Percentiles rank a stretch among this genome's conserved stretches.
Conservation (phyloP, 169 alveolate genomes). For the Plasmodium gonderi region DNA sequence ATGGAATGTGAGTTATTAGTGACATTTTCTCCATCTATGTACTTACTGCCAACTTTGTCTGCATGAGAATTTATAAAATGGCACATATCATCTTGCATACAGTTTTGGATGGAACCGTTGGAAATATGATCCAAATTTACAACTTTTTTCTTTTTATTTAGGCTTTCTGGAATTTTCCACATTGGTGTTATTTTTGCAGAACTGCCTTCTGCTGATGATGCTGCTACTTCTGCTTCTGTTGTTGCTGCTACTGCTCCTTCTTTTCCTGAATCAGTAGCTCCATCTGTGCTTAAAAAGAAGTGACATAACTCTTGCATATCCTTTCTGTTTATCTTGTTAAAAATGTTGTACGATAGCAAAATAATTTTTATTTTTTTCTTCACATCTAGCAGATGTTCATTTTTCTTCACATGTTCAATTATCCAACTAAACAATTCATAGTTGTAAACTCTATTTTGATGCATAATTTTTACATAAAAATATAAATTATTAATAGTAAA, state of each 20-base stretch:
- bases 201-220: no score
- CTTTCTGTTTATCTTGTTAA: constrained; percentile 5
- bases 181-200: not conserved
- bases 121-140: not conserved
- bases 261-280: not conserved
- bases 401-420: constrained; percentile 8
- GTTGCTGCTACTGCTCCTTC: not conserved
- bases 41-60: not conserved
- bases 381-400: constrained; percentile 13
- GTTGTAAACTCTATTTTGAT: constrained; percentile 15
- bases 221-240: no score
- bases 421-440: constrained; percentile 6
- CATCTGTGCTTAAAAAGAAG: constrained; percentile 8
- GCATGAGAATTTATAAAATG: not conserved
- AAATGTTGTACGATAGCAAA: constrained; percentile 27
- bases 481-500: constrained; percentile 27
- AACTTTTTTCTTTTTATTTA: not conserved
- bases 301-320: constrained; percentile 1
- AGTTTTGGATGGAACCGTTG: not conserved
- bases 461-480: constrained; percentile 12
- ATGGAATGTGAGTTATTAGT: not conserved
- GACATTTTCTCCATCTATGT: not conserved
- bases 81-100: not conserved
- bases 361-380: constrained; percentile 23
- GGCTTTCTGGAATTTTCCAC: not conserved